Conservation (phyloP, 2,329 filamentous ascomycete genomes). For the Colletotrichum nymphaeae region DNA sequence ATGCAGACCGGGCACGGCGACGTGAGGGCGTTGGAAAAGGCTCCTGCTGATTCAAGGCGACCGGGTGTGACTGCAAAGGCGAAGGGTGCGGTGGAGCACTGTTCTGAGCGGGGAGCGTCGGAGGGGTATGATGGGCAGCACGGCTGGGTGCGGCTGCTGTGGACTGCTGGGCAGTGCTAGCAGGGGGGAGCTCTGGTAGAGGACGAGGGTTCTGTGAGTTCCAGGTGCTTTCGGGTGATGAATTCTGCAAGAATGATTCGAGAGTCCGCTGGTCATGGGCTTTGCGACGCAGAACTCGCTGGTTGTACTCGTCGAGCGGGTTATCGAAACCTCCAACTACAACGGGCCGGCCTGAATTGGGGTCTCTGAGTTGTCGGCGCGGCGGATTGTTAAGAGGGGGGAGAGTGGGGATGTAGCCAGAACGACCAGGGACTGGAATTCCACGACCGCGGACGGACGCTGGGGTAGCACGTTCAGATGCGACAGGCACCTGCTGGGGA, state of each 20-base stretch:
- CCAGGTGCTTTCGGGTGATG: neutral
- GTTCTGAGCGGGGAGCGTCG: conserved; percentile 14
- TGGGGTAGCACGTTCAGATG: neutral
- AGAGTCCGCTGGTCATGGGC: neutral
- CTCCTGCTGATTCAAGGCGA: conserved; percentile 28
- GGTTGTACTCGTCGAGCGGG: conserved; percentile 21
- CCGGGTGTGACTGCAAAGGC: conserved; percentile 33
- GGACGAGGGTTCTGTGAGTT: conserved; percentile 9
- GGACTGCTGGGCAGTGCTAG: conserved; percentile 5
- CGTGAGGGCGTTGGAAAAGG: conserved; percentile 12
- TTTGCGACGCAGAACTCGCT: conserved; percentile 28
- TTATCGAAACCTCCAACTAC: conserved; percentile 35
- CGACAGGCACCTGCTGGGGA: neutral
- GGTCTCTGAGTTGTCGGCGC: conserved; percentile 17
- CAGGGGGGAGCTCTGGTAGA: conserved; percentile 30
- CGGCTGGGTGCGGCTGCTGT: conserved; percentile 14
- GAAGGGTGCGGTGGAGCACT: conserved; percentile 32
- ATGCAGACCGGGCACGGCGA: conserved; percentile 27
- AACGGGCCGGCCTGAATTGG: conserved; percentile 25
- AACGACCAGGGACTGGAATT: conserved; percentile 23
- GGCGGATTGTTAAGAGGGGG: conserved; percentile 15
- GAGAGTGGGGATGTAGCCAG: conserved; percentile 31
- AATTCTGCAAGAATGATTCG: conserved; percentile 10
- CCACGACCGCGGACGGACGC: conserved; percentile 17
- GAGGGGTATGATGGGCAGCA: conserved; percentile 21